Percentiles rank a stretch among this genome's conserved stretches.
Evolutionary conservation across 169 alveolate genomes (phyloP).

Genomic region (Babesia caballi): DNA sequence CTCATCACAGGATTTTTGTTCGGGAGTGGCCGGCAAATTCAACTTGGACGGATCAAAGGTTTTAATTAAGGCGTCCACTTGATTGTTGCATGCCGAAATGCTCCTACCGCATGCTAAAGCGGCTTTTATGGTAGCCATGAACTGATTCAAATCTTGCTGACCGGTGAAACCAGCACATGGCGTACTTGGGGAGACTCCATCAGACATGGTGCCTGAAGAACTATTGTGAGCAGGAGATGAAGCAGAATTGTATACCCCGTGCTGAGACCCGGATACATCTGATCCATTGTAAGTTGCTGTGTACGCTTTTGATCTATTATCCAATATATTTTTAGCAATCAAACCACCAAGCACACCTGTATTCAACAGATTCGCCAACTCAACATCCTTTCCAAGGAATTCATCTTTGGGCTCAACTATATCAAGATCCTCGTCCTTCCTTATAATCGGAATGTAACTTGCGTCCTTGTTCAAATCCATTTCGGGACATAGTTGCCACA

Average conservation of each 20-base stretch:
- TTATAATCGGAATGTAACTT: not conserved
- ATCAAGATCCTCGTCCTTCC: not conserved
- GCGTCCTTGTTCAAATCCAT: not conserved
- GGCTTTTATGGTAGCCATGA: too few relatives aligned
- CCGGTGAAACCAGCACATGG: too few relatives aligned
- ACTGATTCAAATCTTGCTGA: too few relatives aligned
- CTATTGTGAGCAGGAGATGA: not conserved
- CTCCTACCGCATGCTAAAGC: too few relatives aligned
- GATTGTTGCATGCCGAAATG: too few relatives aligned
- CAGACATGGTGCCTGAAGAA: too few relatives aligned
- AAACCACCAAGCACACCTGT: not conserved
- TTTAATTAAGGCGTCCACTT: too few relatives aligned
- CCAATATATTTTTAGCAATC: not conserved
- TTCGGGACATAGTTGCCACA: slow-evolving; percentile 2
- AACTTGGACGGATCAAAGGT: too few relatives aligned
- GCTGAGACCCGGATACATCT: not conserved
- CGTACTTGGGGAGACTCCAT: too few relatives aligned
- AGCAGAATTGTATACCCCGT: not conserved
- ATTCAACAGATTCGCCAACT: not conserved
- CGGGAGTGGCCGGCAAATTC: too few relatives aligned
- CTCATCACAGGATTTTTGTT: not conserved
- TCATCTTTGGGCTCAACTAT: not conserved
- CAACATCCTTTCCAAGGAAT: not conserved
- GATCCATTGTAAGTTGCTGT: not conserved
- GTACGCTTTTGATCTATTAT: not conserved